phyloP scores from a whole-genome alignment of 75 land plant species.

The Pseudotsuga menziesii region DNA sequence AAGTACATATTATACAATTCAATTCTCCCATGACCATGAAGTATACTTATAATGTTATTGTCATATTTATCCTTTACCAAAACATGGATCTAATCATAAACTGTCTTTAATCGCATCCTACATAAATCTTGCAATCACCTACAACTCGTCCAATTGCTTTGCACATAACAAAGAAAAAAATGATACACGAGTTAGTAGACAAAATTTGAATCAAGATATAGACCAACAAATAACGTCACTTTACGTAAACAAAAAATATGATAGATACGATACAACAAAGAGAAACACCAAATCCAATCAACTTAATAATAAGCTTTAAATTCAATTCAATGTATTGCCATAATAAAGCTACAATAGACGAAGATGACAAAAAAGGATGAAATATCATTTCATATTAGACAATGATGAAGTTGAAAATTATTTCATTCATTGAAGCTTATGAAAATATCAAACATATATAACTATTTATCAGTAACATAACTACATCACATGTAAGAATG shows the following conservation, averaged over 20 bases:
- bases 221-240: background rate
- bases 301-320: background rate
- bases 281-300: background rate
- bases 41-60: background rate
- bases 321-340: background rate
- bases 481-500: background rate
- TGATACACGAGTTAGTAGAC: background rate
- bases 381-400: background rate
- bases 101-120: conserved; percentile 74
- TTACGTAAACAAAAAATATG: background rate
- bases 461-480: background rate
- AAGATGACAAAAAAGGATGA: background rate
- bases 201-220: background rate
- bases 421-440: background rate
- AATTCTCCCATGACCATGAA: background rate
- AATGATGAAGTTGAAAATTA: background rate
- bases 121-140: conserved; percentile 84
- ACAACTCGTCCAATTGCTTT: conserved; percentile 93
- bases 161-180: conserved; percentile 1
- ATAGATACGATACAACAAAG: background rate
- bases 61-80: background rate
- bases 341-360: background rate
- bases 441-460: background rate
- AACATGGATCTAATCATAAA: conserved; percentile 13
- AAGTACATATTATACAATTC: conserved; percentile 6